phyloP scores from a whole-genome alignment of 306 rosid species.

The Begonia loranthoides region DNA sequence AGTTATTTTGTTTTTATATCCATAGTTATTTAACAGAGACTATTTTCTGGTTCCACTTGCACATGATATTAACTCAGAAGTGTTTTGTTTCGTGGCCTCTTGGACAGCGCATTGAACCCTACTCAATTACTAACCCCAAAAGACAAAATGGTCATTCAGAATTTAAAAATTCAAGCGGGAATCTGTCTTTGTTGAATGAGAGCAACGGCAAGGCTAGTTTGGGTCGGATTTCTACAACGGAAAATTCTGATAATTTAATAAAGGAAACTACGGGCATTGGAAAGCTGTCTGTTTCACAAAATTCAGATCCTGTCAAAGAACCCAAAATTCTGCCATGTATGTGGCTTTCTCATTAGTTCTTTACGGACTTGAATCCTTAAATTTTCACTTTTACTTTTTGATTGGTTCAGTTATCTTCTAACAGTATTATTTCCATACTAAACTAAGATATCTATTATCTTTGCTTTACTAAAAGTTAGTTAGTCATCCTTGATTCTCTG shows the following conservation, averaged over 20 bases:
- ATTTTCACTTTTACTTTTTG: conserved; percentile 10
- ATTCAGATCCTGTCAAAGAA: conserved; percentile 71
- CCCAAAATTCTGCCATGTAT: conserved; percentile 68
- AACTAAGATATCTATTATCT: conserved; percentile 2
- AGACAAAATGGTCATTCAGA: conserved; percentile 71
- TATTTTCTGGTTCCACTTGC: conserved; percentile 13
- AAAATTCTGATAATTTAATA: conserved; percentile 54
- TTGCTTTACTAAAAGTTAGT: conserved; percentile 1
- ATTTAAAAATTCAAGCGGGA: conserved; percentile 53
- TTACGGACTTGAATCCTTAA: neutral
- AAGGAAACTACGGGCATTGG: conserved; percentile 87
- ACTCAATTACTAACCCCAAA: conserved; percentile 43
- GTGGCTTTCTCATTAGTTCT: conserved; percentile 13
- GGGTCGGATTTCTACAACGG: conserved; percentile 53
- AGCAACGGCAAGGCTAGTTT: conserved; percentile 44
- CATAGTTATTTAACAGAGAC: conserved; percentile 5
- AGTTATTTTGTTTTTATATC: conserved; percentile 4
- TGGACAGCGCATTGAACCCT: conserved; percentile 84
- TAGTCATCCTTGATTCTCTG: conserved; percentile 12
- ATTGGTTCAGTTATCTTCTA: conserved; percentile 7
- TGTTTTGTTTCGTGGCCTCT: conserved; percentile 15
- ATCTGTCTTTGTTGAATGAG: conserved; percentile 47
- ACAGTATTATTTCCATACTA: neutral
- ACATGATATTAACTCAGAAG: conserved; percentile 12
- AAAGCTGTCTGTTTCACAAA: conserved; percentile 82